Evolutionary conservation across 2,329 filamentous ascomycete genomes (phyloP), one percentile per base, ranked within the genome.

Genomic region (Trichophyton verrucosum): DNA sequence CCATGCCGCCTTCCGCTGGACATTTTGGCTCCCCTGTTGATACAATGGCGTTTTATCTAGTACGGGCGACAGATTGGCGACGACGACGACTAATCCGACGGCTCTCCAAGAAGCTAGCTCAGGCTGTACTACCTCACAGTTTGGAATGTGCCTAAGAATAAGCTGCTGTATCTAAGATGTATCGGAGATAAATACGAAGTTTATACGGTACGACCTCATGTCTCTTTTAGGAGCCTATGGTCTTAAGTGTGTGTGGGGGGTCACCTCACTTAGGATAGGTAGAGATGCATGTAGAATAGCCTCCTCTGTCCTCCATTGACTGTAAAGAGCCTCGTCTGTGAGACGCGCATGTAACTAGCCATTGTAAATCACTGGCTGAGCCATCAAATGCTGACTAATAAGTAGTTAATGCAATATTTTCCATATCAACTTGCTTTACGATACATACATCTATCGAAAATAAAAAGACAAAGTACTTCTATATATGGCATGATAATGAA

Each of bases 301-400:
- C 44, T 47, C 13, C 8, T 24, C 44, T 13, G 44, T 47, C 17
- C 44, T 47, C 44, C 44, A 30, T 53, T 13, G 49, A 22, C 49
- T 30, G 49, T 53, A 53, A 49, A 53, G 49, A 53, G 49, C 49
- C 49, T 53, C 49, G 49, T 15, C 49, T 30, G 22, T 53, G 27
- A 53, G 49, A 53, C 49, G 17, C 15, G 11, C 22, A 53, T 33
- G 49, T 53, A 53, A 33, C 49, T 44, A 7, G 1, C 40, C 15
- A 44, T n/a, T 53, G 49, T 53, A 53, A 22, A 53, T 33, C 49
- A 13, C 24, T 17, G 22, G 22, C 22, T 33, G 9, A 38, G 33
- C 33, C 33, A 11, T 17, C 11, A 30, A 7, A 30, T 30, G 49
- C 49, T 53, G 49, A 53, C 49, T 53, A 53, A 53, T 24, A 24